Evolutionary conservation across 352 stramenopile species (phyloP).

Genomic region (Phytopythium mirpurense): DNA sequence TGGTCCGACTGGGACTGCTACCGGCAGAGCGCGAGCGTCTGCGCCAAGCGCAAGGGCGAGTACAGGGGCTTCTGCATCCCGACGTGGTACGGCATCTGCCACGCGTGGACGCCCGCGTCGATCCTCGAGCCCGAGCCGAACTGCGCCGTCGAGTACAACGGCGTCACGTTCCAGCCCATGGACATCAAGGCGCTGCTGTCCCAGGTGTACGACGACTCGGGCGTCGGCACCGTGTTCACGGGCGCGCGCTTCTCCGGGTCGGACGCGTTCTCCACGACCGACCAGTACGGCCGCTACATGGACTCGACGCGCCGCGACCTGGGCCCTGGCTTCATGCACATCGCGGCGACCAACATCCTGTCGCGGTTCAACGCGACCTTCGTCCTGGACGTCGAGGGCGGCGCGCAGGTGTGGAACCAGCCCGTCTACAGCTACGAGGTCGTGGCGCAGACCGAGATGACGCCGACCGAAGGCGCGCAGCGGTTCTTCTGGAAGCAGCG

Average conservation of each 20-base stretch:
- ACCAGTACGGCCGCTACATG: constrained; percentile 41
- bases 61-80: constrained; percentile 36
- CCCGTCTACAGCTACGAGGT: constrained; percentile 44
- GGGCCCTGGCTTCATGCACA: constrained; percentile 46
- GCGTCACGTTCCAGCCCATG: constrained; percentile 36
- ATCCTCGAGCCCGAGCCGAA: constrained; percentile 36
- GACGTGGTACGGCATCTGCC: constrained; percentile 44
- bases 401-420: constrained; percentile 55
- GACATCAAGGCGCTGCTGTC: constrained; percentile 49
- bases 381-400: constrained; percentile 31
- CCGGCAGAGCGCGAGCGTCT: constrained; percentile 21
- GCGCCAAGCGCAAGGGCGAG: constrained; percentile 23
- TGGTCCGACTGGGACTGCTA: constrained; percentile 27
- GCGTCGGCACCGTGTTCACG: constrained; percentile 33
- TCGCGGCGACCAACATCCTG: constrained; percentile 42
- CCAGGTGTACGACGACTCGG: constrained; percentile 32
- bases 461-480: constrained; percentile 22
- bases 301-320: constrained; percentile 38
- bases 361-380: constrained; percentile 29
- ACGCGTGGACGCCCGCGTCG: constrained; percentile 35
- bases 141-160: constrained; percentile 38
- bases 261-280: constrained; percentile 10
- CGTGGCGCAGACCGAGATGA: constrained; percentile 23
- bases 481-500: constrained; percentile 28
- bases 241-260: constrained; percentile 28